phyloP scores from a whole-genome alignment of 257 asterid species.

The Penstemon eatonii region DNA sequence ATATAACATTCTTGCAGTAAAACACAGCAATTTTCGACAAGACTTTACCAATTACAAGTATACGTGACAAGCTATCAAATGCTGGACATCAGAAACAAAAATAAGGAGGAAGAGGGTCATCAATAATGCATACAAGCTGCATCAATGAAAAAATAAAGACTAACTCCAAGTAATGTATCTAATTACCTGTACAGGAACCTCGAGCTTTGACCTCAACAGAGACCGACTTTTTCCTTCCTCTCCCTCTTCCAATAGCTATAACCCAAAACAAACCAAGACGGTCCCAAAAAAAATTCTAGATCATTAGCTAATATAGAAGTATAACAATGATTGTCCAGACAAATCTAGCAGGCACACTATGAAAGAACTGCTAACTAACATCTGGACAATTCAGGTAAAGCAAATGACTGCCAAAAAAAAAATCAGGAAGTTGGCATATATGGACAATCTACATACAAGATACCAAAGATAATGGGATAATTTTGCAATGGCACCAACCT shows the following conservation, averaged over 20 bases:
- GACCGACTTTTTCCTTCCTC: constrained; percentile 82
- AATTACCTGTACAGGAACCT: constrained; percentile 95
- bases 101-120: constrained; percentile 16
- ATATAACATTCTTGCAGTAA: no score
- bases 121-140: constrained; percentile 16
- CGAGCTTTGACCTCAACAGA: constrained; percentile 81
- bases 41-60: constrained; percentile 1
- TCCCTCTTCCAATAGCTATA: constrained; percentile 91
- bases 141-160: constrained; percentile 17
- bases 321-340: constrained; percentile 8
- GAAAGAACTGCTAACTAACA: constrained; percentile 4
- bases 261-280: constrained; percentile 25
- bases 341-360: constrained; percentile 17
- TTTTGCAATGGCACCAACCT: neutral
- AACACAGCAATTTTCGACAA: neutral
- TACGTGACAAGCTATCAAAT: constrained; percentile 2
- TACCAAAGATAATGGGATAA: neutral
- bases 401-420: neutral
- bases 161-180: constrained; percentile 15
- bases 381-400: neutral
- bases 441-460: neutral
- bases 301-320: constrained; percentile 9
- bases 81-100: constrained; percentile 17
- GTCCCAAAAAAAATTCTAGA: constrained; percentile 20
- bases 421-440: neutral